A percentile compares a stretch with the other conserved stretches of the same genome.
phyloP scores from a whole-genome alignment of 2,329 filamentous ascomycete genomes.

The Rutstroemia sp. region DNA sequence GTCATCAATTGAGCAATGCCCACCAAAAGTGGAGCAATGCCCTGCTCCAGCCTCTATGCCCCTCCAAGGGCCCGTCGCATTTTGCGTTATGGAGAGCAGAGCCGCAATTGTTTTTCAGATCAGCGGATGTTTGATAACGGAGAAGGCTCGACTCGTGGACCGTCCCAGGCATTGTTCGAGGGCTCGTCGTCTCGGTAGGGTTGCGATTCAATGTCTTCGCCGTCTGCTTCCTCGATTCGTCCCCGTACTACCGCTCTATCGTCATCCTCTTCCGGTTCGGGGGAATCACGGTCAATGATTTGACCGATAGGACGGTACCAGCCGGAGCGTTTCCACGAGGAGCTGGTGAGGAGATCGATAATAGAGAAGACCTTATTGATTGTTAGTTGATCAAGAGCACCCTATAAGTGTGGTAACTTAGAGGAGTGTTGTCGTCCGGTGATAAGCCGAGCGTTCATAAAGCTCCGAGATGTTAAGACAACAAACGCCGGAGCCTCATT shows the following conservation, averaged over 20 bases:
- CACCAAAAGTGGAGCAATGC: slow-evolving; percentile 1
- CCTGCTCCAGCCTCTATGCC: background rate
- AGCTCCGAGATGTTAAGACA: no score
- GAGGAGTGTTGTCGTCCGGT: background rate
- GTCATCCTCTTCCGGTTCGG: slow-evolving; percentile 16
- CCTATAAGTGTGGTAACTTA: background rate
- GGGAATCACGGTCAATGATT: slow-evolving; percentile 2
- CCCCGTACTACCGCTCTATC: slow-evolving; percentile 17
- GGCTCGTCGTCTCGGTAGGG: background rate
- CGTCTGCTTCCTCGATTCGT: slow-evolving; percentile 21
- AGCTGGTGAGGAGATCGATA: slow-evolving; percentile 22
- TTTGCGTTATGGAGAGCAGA: background rate
- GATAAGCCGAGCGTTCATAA: no score
- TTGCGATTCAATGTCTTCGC: slow-evolving; percentile 8
- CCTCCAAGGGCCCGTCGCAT: background rate
- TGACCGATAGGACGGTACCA: slow-evolving; percentile 16
- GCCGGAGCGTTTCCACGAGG: slow-evolving; percentile 17
- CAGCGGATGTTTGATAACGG: slow-evolving; percentile 7
- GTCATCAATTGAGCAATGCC: background rate
- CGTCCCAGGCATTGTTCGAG: slow-evolving; percentile 2
- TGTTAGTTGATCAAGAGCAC: no score
- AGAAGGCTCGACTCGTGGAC: slow-evolving; percentile 23
- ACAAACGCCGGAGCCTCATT: no score
- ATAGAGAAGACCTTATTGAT: slow-evolving; percentile 20
- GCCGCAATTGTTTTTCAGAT: background rate